Evolutionary conservation across 2,329 filamentous ascomycete species (phyloP), one percentile per base, ranked within the genome.

Genomic region (Pleomassaria siparia): DNA sequence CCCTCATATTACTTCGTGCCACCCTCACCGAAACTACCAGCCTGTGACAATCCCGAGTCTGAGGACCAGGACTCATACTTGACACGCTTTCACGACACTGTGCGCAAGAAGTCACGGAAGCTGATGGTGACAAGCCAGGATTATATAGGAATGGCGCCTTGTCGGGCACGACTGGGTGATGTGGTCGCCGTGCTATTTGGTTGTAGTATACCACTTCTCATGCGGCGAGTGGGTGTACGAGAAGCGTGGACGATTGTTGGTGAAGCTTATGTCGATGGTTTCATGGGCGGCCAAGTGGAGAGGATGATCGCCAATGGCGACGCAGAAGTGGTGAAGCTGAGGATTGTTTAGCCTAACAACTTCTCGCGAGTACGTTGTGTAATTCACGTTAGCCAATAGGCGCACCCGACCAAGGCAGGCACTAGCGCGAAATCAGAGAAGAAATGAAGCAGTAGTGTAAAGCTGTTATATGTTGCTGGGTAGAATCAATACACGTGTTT

Each of bases 151-250:
- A 55, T 66, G 51, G 60, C 56, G n/a, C 67, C 63, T 2, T 64
- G 63, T 47, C 53, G 59, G 32, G 59, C 60, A 6, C 43, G 51
- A 8, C 43, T 46, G 2, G 67, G 67, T 9, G 67, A 71, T 45
- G 51, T 55, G 9, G 49, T 71, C 9, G 68, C 57, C 6, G 54
- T 72, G 22, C 13, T 72, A 4, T 63, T 63, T 21, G 68, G 66
- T 0, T 72, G 69, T 40, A 69, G 62, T 37, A 69, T 72, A 4
- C 69, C 69, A 2, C 56, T 71, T 15, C 51, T 72, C 0, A 37
- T 72, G 5, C 51, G 66, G 9, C 36, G 39, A n/a, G 29, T 41
- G 0, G 46, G 47, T 8, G 22, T 32, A 2, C 49, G 42, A 40
- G 53, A 65, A 12, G 50, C 47, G 1, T 68, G 58, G 58, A 49